Evolutionary conservation across 495 filamentous ascomycete genomes (phyloP).

Genomic region (Talaromyces trachyspermus): DNA sequence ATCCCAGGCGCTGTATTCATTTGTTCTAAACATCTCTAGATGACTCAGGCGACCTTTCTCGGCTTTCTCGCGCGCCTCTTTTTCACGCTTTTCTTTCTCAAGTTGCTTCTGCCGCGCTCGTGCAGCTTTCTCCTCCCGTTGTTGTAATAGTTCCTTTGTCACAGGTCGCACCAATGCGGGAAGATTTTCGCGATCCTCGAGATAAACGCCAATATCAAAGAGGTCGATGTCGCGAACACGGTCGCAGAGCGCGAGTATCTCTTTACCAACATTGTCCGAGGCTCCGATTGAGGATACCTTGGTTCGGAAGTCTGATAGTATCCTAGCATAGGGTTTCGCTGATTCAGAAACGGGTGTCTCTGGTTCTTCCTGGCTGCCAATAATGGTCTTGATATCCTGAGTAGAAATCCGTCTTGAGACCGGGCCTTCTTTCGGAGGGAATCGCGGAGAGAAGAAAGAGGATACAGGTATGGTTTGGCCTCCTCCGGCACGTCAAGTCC

Average conservation of each 20-base stretch:
- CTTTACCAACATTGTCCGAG: constrained; percentile 41
- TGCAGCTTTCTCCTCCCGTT: constrained; percentile 43
- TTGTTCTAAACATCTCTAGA: constrained; percentile 63
- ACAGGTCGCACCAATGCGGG: constrained; percentile 82
- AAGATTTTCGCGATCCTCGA: constrained; percentile 72
- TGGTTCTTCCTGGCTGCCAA: constrained; percentile 16
- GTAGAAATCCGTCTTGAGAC: constrained; percentile 26
- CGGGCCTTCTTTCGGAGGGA: constrained; percentile 53
- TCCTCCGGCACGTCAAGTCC: constrained; percentile 55
- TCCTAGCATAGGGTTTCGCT: constrained; percentile 30
- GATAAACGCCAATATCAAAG: constrained; percentile 71
- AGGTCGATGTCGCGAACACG: constrained; percentile 72
- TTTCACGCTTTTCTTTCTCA: constrained; percentile 50
- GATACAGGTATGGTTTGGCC: constrained; percentile 57
- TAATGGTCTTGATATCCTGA: constrained; percentile 26
- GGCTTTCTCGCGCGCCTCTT: constrained; percentile 47
- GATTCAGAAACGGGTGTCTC: constrained; percentile 18
- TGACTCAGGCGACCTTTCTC: constrained; percentile 68
- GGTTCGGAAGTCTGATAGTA: constrained; percentile 30
- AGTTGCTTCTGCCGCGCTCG: constrained; percentile 46
- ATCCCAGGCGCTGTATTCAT: constrained; percentile 79
- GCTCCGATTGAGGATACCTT: constrained; percentile 39
- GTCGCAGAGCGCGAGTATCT: constrained; percentile 67
- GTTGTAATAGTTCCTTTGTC: constrained; percentile 57
- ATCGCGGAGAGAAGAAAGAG: constrained; percentile 60